Evolutionary conservation across 2,329 filamentous ascomycete species (phyloP), one percentile per base, ranked within the genome.

Genomic region (Mollisiaceae sp.): DNA sequence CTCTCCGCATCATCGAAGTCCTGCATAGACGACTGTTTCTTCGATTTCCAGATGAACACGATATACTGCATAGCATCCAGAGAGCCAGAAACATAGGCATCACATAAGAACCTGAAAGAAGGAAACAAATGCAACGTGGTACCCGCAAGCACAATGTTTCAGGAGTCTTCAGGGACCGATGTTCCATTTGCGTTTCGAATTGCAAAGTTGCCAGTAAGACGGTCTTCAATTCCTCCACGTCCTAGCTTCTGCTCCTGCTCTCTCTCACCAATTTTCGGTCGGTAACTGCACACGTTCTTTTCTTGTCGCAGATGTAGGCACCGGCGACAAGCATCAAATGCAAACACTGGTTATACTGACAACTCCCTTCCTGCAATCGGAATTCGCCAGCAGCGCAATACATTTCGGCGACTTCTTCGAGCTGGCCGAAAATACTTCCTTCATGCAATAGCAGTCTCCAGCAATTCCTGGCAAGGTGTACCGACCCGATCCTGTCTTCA

Each of bases 111-210:
- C 11, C 12, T 12, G 14, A 35, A n/a, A 35, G 24, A 35, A 54
- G 24, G 22, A 54, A 35, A 54, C 45, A 35, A 27, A 54, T 54
- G 50, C 32, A 54, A 54, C 50, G 50, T 54, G 32, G 50, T 54
- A 54, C 8, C 2, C 50, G 8, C 15, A 52, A 54, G 8, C 5
- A 12, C 22, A 14, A 2, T n/a, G 15, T 14, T 27, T 15, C 3
- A 3, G 2, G 50, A 18, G 22, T 4, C 11, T 4, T 54, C 11
- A 35, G 11, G 24, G 1, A 24, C 50, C 50, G 2, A 32, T 24
- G 50, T 54, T 54, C 50, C 50, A 54, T 4, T 54, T 54, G 50
- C 14, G 50, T 54, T 12, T 54, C 50, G 22, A 35, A 12, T 54
- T 35, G 24, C 14, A 35, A 15, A 15, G 9, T n/a, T 32, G 24